A percentile compares a stretch with the other conserved stretches of the same genome.
Conservation (phyloP, 768 basidiomycete genomes). For the Russula brevipes region DNA sequence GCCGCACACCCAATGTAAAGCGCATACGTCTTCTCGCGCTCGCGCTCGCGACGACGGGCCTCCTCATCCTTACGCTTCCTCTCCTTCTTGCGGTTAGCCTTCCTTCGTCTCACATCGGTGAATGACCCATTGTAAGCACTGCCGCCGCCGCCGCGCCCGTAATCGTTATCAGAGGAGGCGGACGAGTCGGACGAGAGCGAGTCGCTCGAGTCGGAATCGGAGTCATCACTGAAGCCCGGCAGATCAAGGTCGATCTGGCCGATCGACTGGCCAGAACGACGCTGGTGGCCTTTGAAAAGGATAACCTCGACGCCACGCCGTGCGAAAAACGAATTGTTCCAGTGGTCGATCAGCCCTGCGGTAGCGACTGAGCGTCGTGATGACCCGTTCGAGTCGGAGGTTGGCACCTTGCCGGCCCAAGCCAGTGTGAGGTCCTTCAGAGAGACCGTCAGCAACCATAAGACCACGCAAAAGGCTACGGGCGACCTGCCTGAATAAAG, state of each 20-base stretch:
- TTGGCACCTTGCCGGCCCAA: slow-evolving; percentile 62
- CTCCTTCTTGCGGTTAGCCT: slow-evolving; percentile 50
- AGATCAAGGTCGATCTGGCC: slow-evolving; percentile 54
- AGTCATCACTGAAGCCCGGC: slow-evolving; percentile 42
- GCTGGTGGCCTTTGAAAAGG: slow-evolving; percentile 74
- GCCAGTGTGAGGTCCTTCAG: slow-evolving; percentile 64
- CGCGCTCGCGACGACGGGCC: slow-evolving; percentile 51
- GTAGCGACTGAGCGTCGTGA: slow-evolving; percentile 56
- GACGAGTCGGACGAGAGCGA: no score
- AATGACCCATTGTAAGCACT: slow-evolving; percentile 25
- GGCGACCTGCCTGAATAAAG: slow-evolving; percentile 58
- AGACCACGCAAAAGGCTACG: no score
- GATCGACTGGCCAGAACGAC: slow-evolving; percentile 56
- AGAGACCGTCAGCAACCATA: not conserved
- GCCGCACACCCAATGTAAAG: slow-evolving; percentile 55
- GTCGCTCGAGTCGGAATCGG: slow-evolving; percentile 34
- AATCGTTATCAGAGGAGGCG: slow-evolving; percentile 34
- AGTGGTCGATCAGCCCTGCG: slow-evolving; percentile 68
- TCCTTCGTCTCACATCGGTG: slow-evolving; percentile 48
- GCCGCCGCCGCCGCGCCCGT: slow-evolving; percentile 32
- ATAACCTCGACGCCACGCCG: slow-evolving; percentile 72
- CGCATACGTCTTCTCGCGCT: slow-evolving; percentile 56
- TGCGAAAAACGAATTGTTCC: slow-evolving; percentile 75
- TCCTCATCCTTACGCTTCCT: slow-evolving; percentile 60
- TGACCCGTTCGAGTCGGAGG: slow-evolving; percentile 17